Conservation (phyloP, 306 rosid genomes). For the Prunus davidiana region DNA sequence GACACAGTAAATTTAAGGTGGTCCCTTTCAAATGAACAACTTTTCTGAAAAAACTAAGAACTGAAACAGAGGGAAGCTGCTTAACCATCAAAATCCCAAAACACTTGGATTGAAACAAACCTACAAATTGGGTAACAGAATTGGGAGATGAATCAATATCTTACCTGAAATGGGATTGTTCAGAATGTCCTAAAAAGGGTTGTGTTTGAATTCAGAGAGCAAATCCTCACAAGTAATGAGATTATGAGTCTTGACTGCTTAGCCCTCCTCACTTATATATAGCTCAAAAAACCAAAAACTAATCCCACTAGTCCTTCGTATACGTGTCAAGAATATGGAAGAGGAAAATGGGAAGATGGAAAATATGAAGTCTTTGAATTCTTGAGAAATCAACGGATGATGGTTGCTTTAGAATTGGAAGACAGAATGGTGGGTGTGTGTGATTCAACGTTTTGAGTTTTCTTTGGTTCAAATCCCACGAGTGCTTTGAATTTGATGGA, state of each 20-base stretch:
- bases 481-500: conserved; percentile 35
- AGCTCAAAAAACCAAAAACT: not conserved
- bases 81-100: not conserved
- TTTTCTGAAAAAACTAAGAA: too few relatives aligned
- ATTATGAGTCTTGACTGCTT: conserved; percentile 11
- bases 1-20: too few relatives aligned
- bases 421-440: conserved; percentile 1
- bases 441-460: conserved; percentile 20
- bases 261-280: not conserved
- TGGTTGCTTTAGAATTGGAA: conserved; percentile 13
- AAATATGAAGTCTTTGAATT: conserved; percentile 38
- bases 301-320: conserved; percentile 23
- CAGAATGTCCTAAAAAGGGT: not conserved
- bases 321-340: conserved; percentile 50
- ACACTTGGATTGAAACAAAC: not conserved
- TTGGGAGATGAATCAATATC: conserved; percentile 2
- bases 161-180: conserved; percentile 16
- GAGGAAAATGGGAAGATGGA: not conserved
- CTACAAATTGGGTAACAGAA: not conserved
- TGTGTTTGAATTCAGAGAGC: not conserved
- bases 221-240: conserved; percentile 7
- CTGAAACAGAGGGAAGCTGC: too few relatives aligned
- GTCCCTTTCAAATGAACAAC: too few relatives aligned
- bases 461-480: conserved; percentile 44
- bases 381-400: conserved; percentile 11